A percentile compares a stretch with the other conserved stretches of the same genome.
These are phyloP conservation scores for Pseudozyma thailandica DNA, from an alignment of 1,284 basidiomycete genomes.

Conservation along the genomic window DNA sequence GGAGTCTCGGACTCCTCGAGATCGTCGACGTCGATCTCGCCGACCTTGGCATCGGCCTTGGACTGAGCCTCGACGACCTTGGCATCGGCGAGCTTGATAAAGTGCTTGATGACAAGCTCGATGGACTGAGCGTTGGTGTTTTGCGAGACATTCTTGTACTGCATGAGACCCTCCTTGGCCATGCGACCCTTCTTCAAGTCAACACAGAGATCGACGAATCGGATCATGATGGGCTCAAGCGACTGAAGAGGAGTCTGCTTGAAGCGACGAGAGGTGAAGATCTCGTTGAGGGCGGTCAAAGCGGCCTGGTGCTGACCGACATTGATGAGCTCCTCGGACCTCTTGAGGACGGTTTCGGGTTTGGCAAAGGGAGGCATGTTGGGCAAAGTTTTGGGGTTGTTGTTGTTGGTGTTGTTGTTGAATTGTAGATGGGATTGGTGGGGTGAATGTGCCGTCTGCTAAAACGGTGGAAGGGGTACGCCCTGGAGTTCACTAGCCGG, in stretches of 20 bases:
- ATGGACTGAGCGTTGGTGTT: slow-evolving; percentile 91
- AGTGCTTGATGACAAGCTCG: slow-evolving; percentile 88
- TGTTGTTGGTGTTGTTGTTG: not conserved
- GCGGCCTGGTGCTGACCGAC: slow-evolving; percentile 89
- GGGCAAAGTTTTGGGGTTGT: not conserved
- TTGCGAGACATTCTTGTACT: slow-evolving; percentile 83
- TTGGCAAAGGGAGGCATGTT: slow-evolving; percentile 83
- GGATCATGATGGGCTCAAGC: slow-evolving; percentile 94
- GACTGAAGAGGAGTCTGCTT: slow-evolving; percentile 86
- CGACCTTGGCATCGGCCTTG: slow-evolving; percentile 66
- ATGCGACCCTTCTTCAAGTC: slow-evolving; percentile 91
- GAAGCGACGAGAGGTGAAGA: slow-evolving; percentile 94
- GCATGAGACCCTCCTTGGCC: slow-evolving; percentile 86
- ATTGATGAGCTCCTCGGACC: slow-evolving; percentile 88
- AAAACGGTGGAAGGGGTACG: slow-evolving; percentile 15
- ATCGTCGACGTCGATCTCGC: slow-evolving; percentile 69
- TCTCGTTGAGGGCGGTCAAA: slow-evolving; percentile 86
- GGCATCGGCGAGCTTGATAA: slow-evolving; percentile 86
- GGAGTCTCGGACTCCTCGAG: slow-evolving; percentile 81
- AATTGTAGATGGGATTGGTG: not conserved
- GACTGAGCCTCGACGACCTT: slow-evolving; percentile 71
- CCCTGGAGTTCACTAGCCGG: slow-evolving; percentile 51
- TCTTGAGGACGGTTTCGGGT: slow-evolving; percentile 87
- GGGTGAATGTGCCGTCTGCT: slow-evolving; percentile 37
- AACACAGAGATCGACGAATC: slow-evolving; percentile 91